Evolutionary conservation across 2,329 filamentous ascomycete species (phyloP), one percentile per base, ranked within the genome.

Genomic region (Hypoxylon sp.): DNA sequence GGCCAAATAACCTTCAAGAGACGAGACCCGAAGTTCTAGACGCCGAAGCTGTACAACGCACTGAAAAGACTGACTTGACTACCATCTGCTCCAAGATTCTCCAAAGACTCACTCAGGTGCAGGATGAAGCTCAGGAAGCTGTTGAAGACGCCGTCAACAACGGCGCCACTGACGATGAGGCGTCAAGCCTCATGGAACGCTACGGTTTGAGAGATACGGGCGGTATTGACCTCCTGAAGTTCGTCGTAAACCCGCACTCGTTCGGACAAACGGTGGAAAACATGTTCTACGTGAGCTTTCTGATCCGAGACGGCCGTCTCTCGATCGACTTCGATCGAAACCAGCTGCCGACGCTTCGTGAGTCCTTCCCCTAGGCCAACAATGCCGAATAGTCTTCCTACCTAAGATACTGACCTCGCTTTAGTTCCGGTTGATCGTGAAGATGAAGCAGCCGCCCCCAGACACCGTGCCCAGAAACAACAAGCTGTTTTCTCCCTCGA

Each of bases 201-300:
- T 77, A 89, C 67, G 84, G 87, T 2, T 78, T 97, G 11, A 83
- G 86, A 10, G 80, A 82, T 15, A 86, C 87, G 2, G 88, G 87
- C 1, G 90, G 91, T 13, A 84, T 97, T 3, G 86, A 90, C 46
- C 76, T 97, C 10, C 89, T 97, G 73, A 87, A 89, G 48, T 98
- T 97, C 66, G 91, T 92, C 35, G 84, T 98, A 63, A 97, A 99
- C 67, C 95, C 95, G 0, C 79, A 79, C 33, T 96, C 92, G 0
- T 99, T 98, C 69, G 91, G 91, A 0, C 95, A 99, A 74, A 97
- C 92, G 0, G 88, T 99, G 5, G 95, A 99, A 73, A 99, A 99
- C 68, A 81, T 99, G 68, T 99, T 99, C 74, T 98, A 98, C 72
- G 85, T 97, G 66, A 96, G 91, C 72, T 99, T 99, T 70, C 78